These are phyloP conservation scores for Cercospora berteroae DNA, from an alignment of 2,329 filamentous ascomycete genomes.

Conservation along the genomic window DNA sequence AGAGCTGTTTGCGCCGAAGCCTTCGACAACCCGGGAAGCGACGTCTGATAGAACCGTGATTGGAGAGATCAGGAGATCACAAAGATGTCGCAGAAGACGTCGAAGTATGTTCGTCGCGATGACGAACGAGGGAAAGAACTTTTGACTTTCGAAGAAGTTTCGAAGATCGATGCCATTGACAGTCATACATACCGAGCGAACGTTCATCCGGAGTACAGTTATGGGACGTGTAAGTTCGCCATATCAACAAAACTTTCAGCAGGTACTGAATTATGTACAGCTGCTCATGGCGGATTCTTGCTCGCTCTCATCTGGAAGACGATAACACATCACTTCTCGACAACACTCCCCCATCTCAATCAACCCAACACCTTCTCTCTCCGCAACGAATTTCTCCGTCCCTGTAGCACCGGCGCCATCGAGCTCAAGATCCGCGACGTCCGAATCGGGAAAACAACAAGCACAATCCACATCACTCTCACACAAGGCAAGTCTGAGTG, in stretches of 20 bases:
- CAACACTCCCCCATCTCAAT: conserved; percentile 12
- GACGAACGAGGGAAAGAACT: conserved; percentile 11
- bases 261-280: not conserved
- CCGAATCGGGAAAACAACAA: conserved; percentile 14
- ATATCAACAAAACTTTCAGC: not conserved
- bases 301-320: conserved; percentile 17
- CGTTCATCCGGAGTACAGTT: conserved; percentile 20
- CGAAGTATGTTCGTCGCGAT: not conserved
- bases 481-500: conserved; percentile 1
- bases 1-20: not conserved
- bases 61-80: not conserved
- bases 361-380: conserved; percentile 21
- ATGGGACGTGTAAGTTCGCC: conserved; percentile 15
- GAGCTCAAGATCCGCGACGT: conserved; percentile 14
- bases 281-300: conserved; percentile 25
- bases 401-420: conserved; percentile 14
- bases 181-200: conserved; percentile 21
- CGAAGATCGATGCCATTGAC: conserved; percentile 4
- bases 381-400: conserved; percentile 23
- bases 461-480: conserved; percentile 12
- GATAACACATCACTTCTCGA: conserved; percentile 18
- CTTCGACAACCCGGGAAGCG: not conserved
- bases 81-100: not conserved
- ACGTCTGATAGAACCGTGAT: not conserved
- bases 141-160: conserved; percentile 20